Evolutionary conservation across 768 basidiomycete species (phyloP).

Genomic region (Termitomyces sp.): DNA sequence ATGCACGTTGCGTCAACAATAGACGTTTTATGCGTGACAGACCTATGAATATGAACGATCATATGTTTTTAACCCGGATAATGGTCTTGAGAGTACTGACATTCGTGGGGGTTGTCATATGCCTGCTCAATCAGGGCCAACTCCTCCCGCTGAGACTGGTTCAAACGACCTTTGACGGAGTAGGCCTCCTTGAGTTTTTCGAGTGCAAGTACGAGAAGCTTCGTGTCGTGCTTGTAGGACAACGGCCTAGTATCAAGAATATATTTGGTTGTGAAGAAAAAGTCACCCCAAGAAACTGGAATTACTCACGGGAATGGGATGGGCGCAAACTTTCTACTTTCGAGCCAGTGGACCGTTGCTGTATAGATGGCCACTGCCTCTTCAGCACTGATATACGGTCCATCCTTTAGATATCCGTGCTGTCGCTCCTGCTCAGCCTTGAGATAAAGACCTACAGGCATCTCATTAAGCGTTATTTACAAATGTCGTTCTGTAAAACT

Average conservation of each 20-base stretch:
- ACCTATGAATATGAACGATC: constrained; percentile 33
- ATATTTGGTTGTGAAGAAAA: not conserved
- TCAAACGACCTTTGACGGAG: constrained; percentile 94
- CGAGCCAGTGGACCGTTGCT: constrained; percentile 97
- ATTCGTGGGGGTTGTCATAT: constrained; percentile 99
- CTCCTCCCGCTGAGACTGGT: constrained; percentile 98
- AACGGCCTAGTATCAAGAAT: constrained; percentile 51
- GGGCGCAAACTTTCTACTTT: constrained; percentile 95
- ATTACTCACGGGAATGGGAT: constrained; percentile 92
- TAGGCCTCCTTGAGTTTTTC: constrained; percentile 99
- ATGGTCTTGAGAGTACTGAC: constrained; percentile 29
- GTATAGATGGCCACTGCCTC: constrained; percentile 99
- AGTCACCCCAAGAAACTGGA: not conserved
- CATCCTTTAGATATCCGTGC: constrained; percentile 98
- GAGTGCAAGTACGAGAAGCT: constrained; percentile 90
- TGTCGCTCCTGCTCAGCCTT: constrained; percentile 99
- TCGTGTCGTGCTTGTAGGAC: constrained; percentile 99
- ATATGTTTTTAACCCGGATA: not conserved
- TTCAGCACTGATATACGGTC: constrained; percentile 97
- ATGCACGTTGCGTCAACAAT: constrained; percentile 93
- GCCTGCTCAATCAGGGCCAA: constrained; percentile 97
- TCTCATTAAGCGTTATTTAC: constrained; percentile 6
- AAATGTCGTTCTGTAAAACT: constrained; percentile 16
- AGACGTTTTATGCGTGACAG: constrained; percentile 97
- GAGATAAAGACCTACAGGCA: constrained; percentile 66